Conservation (phyloP, 2,329 filamentous ascomycete genomes). For the Colletotrichum sp. region DNA sequence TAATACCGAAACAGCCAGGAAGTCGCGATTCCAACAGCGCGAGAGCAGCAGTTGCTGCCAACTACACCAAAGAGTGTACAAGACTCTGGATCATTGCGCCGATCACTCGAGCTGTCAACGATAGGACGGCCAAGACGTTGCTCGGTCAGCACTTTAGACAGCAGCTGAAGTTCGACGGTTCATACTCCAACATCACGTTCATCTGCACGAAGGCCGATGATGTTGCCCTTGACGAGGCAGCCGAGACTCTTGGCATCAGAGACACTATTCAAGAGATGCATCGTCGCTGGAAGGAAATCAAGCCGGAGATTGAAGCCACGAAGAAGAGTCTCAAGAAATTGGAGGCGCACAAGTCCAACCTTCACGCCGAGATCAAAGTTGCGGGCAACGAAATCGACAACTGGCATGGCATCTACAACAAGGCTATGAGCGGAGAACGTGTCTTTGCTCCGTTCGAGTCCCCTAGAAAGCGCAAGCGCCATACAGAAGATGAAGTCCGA, state of each 20-base stretch:
- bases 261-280: neutral
- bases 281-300: neutral
- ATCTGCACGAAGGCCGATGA: slow-evolving; percentile 70
- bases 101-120: slow-evolving; percentile 64
- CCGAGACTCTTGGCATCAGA: slow-evolving; percentile 34
- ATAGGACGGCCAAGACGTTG: slow-evolving; percentile 61
- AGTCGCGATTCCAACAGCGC: slow-evolving; percentile 66
- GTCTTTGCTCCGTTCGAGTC: neutral
- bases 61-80: slow-evolving; percentile 65
- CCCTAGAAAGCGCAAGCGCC: neutral
- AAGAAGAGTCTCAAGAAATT: neutral
- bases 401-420: neutral
- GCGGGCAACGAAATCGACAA: neutral
- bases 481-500: neutral
- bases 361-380: neutral
- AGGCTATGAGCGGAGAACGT: neutral
- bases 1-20: slow-evolving; percentile 46
- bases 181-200: slow-evolving; percentile 59
- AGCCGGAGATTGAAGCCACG: neutral
- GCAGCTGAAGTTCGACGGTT: slow-evolving; percentile 64
- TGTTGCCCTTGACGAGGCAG: slow-evolving; percentile 43
- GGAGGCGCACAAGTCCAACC: neutral
- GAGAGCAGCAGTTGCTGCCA: slow-evolving; percentile 59
- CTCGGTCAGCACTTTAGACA: slow-evolving; percentile 62
- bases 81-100: slow-evolving; percentile 68